Evolutionary conservation across 1,139 yeast genomes (phyloP), one percentile per base, ranked within the genome.

Genomic region (Kurtzmaniella natalensis): DNA sequence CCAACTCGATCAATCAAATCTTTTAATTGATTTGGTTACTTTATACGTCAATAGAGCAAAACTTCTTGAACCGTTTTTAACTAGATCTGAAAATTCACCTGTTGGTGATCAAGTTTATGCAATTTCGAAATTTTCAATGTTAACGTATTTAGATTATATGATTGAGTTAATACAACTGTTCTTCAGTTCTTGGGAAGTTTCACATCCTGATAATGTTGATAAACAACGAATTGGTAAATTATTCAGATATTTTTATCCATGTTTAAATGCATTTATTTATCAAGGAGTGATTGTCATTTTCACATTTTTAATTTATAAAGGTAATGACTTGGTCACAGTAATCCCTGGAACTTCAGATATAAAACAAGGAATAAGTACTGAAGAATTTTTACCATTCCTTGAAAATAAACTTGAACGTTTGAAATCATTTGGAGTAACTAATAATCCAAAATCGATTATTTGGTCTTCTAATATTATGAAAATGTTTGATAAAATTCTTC

Each of bases 221-320:
- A 45, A 49, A 39, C 37, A 57, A 3, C 48, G 51, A 18, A 47
- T 61, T 37, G 71, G 68, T 1, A 63, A 57, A 36, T 45, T 59
- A 18, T 62, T 67, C 43, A 44, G 68, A 30, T 44, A 51, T 3
- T 51, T 53, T 31, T 70, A 62, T 43, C 79, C 79, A 15, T 71
- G 70, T 40, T 59, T 72, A 37, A 70, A 69, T 41, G 61, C 74
- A 2, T 72, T 71, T 33, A 55, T 71, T 13, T 72, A 72, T 46
- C 79, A 73, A 44, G 76, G 78, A 1, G 56, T 73, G 30, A 69
- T 73, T 37, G 77, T 72, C 16, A 59, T 69, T 13, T 73, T 68
- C 48, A 71, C 77, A 0, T 53, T 72, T 39, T 52, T 73, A 42
- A 72, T 70, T 44, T 57, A 67, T 37, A 68, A 67, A 23, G 61